These are phyloP conservation scores for Aspergillus novoparasiticus DNA, from an alignment of 2,329 filamentous ascomycete species.

Conservation along the genomic window DNA sequence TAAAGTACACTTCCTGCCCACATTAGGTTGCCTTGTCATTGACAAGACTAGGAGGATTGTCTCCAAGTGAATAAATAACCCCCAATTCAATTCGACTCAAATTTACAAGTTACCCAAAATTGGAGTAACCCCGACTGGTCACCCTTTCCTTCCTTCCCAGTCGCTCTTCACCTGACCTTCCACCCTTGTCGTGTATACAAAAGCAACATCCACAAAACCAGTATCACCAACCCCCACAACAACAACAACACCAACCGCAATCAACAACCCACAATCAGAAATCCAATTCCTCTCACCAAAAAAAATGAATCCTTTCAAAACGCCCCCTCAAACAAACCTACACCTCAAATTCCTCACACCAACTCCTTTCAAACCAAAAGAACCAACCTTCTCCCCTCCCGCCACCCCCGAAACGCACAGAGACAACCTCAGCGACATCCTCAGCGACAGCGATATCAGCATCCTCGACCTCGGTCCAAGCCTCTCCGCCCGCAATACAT, in stretches of 20 bases:
- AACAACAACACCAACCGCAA: not conserved
- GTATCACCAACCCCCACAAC: not conserved
- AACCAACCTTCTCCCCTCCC: not conserved
- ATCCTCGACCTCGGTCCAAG: constrained; percentile 28
- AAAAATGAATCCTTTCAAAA: not conserved
- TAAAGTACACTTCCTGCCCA: not conserved
- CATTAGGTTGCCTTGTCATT: not conserved
- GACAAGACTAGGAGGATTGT: not conserved
- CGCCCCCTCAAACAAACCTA: not conserved
- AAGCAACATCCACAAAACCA: not conserved
- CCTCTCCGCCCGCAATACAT: constrained; percentile 4
- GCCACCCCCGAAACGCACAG: not conserved
- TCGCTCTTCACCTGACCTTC: not conserved
- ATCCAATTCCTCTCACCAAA: not conserved
- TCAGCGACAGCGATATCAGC: constrained; percentile 31
- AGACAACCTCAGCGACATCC: constrained; percentile 3
- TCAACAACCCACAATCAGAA: not conserved
- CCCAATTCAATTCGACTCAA: not conserved
- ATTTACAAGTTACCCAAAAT: not conserved
- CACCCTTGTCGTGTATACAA: not conserved
- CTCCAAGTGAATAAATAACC: not conserved
- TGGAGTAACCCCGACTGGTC: not conserved
- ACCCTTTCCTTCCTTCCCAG: not conserved
- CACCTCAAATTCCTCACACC: not conserved
- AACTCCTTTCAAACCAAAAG: not conserved